phyloP scores from a whole-genome alignment of 176 grass and related monocot species.

The Cocos nucifera region DNA sequence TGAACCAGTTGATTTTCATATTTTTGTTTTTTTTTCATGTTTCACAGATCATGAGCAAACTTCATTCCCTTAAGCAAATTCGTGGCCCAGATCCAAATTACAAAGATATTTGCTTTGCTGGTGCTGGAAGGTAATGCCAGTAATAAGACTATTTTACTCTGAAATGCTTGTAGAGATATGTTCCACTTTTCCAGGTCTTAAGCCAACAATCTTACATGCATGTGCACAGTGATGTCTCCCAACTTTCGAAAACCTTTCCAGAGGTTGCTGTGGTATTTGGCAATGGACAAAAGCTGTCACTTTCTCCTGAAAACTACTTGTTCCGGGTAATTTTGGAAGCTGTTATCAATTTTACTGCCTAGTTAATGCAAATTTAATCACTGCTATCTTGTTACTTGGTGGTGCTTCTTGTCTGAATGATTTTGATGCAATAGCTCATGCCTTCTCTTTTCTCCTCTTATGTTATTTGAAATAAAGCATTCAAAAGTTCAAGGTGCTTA shows the following conservation, averaged over 20 bases:
- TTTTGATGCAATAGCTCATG: neutral
- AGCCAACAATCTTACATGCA: no score
- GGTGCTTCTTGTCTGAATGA: no score
- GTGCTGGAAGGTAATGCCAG: constrained; percentile 75
- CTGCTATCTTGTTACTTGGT: neutral
- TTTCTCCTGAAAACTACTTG: constrained; percentile 98
- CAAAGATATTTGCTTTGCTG: constrained; percentile 96
- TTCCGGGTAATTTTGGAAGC: constrained; percentile 54
- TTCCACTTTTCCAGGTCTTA: no score
- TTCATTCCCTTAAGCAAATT: constrained; percentile 83
- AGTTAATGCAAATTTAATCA: neutral
- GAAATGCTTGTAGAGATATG: no score
- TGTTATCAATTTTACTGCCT: no score
- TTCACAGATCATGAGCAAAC: constrained; percentile 60
- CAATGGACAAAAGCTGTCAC: constrained; percentile 87
- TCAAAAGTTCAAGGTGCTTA: constrained; percentile 95
- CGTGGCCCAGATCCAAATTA: constrained; percentile 95
- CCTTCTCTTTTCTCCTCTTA: constrained; percentile 8
- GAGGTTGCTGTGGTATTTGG: constrained; percentile 94
- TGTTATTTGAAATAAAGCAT: constrained; percentile 60
- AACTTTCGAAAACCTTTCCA: constrained; percentile 69
- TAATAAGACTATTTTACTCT: neutral
- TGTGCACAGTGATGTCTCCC: constrained; percentile 48
- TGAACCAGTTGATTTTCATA: no score
- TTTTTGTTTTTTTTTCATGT: constrained; percentile 18